Base-by-base conservation (phyloP, 2,329 filamentous ascomycete species). In the Diaporthe amygdali region DNA sequence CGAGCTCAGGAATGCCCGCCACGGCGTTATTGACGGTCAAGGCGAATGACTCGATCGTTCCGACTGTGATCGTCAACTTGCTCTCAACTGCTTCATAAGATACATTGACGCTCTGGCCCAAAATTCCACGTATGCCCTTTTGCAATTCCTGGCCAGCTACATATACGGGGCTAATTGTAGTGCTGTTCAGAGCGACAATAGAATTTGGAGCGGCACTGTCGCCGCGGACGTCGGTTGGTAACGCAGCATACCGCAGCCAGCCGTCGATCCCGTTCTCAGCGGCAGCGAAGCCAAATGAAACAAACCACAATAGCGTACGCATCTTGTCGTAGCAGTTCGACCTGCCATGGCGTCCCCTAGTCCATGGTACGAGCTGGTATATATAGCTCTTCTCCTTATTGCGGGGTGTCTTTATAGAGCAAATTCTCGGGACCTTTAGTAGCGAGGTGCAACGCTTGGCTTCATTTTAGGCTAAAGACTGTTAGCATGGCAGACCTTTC, bases 221-320 rank as follows among this genome's bases (percentile, higher is more conserved):
- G 59, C 83, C 81, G 63, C 75, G 77, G 14, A 49, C 47, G 5
- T 71, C 72, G 12, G 74, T 68, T 14, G 80, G 73, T 22, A 91
- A 76, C 10, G 85, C 83, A 39, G 90, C 90, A 77, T 93, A 93
- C 61, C 91, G 86, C 69, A 93, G 79, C 91, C 91, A 93, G 59
- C 83, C 91, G 70, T 86, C 82, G 30, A 90, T 80, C 14, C 91
- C 91, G 76, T 88, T 86, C 75, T 93, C 91, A 47, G 89, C 90
- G 54, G 79, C 79, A 49, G 77, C 84, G 46, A 68, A 27, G 39
- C 66, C 51, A 20, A 47, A 49, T 7, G 54, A 25, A 15, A 68
- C 8, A 32, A 56, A 10, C n/a, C 41, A 46, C 14, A 68, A 46
- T 20, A 68, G 66, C 17, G 39, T 9, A n/a, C n/a, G 51, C 39